Evolutionary conservation across 1,139 yeast genomes (phyloP), one percentile per base, ranked within the genome.

Genomic region (Kluyveromyces marxianus): DNA sequence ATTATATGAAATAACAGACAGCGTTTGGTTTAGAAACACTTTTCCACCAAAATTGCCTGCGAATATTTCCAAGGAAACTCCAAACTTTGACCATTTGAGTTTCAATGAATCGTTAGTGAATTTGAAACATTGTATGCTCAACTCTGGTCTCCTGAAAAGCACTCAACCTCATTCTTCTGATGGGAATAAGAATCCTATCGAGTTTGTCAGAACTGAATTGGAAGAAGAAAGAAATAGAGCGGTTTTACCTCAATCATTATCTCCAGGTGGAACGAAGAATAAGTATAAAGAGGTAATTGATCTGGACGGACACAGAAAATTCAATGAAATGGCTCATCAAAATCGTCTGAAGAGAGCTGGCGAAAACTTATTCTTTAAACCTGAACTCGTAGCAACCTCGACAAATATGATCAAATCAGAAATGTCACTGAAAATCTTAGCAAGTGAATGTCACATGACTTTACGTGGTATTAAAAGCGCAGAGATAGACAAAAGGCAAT

Each of bases 181-280:
- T 21, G 26, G 27, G 3, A 26, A 14, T 50, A 78, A 75, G 60
- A 77, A 76, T 55, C 87, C 87, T 27, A 83, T 83, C 44, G 84
- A 81, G 59, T 81, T 83, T 39, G 75, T 83, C 51, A 78, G 76
- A 57, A 76, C 85, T 2, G 90, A 83, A 31, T 71, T 82, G 54
- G 83, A 79, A 56, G 79, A 85, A 44, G 87, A 81, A 60, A 78
- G 77, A 58, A 83, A 87, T 40, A 76, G 72, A 56, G 69, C 87
- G 4, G 75, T 90, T 54, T 72, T 90, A 55, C 97, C 97, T 37
- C 84, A 81, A 55, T 85, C 96, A 1, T 75, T 90, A 59, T 89
- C 97, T 29, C 97, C 97, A 14, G 92, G 92, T 54, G 90, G 89
- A 57, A 88, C 96, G 43, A 84, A 81, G 63, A 82, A 75, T 66